Evolutionary conservation across 164 flowering plant species (phyloP).

Genomic region (Magnolia changhungtana): DNA sequence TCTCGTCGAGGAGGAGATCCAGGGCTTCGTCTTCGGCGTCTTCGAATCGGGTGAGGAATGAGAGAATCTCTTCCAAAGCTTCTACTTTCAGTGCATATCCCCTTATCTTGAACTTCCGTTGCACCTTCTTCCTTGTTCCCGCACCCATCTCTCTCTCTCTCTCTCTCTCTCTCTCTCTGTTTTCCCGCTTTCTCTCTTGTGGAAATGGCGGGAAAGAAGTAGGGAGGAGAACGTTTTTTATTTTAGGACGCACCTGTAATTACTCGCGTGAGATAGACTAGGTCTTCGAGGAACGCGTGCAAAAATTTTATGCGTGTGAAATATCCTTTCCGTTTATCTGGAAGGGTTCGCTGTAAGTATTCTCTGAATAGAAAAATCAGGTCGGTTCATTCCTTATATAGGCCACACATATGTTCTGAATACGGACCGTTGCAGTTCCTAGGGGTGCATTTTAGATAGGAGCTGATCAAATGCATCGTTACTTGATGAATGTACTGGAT

Average conservation of each 20-base stretch:
- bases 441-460: too few relatives aligned
- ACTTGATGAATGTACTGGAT: too few relatives aligned
- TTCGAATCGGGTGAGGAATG: slow-evolving; percentile 48
- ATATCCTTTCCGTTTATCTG: too few relatives aligned
- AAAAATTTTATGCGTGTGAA: too few relatives aligned
- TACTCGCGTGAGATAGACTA: background rate
- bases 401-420: too few relatives aligned
- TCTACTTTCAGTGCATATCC: slow-evolving; percentile 69
- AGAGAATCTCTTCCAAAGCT: slow-evolving; percentile 61
- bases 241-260: too few relatives aligned
- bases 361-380: too few relatives aligned
- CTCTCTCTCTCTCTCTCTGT: background rate
- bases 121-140: slow-evolving; percentile 53
- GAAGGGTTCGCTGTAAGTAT: too few relatives aligned
- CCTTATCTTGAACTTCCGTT: slow-evolving; percentile 69
- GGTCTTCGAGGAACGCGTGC: background rate
- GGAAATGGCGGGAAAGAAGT: slow-evolving; percentile 10
- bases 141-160: slow-evolving; percentile 24
- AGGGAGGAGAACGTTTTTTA: background rate
- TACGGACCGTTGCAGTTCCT: too few relatives aligned
- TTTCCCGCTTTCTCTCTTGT: background rate
- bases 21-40: slow-evolving; percentile 75
- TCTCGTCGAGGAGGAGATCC: slow-evolving; percentile 79
- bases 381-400: too few relatives aligned
- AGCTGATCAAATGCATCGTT: too few relatives aligned